Evolutionary conservation across 306 rosid species (phyloP), one percentile per base, ranked within the genome.

Genomic region (Vigna unguiculata): DNA sequence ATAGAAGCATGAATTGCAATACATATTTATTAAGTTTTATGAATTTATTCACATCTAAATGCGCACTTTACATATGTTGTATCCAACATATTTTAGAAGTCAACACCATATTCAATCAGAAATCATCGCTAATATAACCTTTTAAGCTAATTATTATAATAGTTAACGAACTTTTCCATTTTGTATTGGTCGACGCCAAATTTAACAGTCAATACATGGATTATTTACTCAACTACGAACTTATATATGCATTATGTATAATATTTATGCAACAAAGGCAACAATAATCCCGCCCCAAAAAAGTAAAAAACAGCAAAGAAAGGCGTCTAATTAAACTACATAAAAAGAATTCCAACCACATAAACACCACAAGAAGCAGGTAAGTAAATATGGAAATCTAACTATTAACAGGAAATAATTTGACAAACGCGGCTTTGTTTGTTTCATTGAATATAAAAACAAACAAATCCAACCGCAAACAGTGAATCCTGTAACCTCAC

Each of bases 261-360:
- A 22, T 9, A 53, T 9, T 5, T 20, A 20, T 20, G 15, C 28
- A 53, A 20, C 14, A 21, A 9, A 10, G 30, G 30, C n/a, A 62
- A 30, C 19, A 25, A 47, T 7, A 84, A 72, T 9, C 20, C 22
- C 16, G 12, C 24, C 9, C 69, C 36, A 17, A 30, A 7, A 38
- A 75, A 67, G 36, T 22, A 62, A 72, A 62, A 72, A 64, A 55
- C 36, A 71, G 21, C 20, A 55, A 79, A 75, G 54, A 71, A 20
- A 61, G 3, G 28, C 40, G 12, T 17, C 4, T 17, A 52, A 52
- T 2, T 52, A 52, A 17, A 19, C 21, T 7, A 52, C 1, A 19
- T 17, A 8, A 19, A 45, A 6, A 12, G 1, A 3, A 36, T 16
- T 4, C 25, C 63, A 16, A 12, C 11, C 19, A 58, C 25, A 20